phyloP scores from a whole-genome alignment of 345 rosid genomes.

The Cochlearia excelsa region DNA sequence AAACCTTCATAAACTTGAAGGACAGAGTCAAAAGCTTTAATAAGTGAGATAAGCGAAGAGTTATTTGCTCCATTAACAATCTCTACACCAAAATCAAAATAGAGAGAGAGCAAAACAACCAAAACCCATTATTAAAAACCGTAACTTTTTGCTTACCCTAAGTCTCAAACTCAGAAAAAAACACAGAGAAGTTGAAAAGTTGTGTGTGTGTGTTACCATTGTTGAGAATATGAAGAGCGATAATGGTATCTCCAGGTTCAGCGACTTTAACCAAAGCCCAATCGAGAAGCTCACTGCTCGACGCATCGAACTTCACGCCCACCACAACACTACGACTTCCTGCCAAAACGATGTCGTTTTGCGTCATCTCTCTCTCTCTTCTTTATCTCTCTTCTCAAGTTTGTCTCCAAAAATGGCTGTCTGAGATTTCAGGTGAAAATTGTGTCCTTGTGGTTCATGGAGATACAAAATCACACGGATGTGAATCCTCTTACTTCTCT shows the following conservation, averaged over 20 bases:
- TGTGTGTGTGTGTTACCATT: conserved; percentile 38
- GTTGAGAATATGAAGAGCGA: conserved; percentile 81
- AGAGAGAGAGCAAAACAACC: neutral
- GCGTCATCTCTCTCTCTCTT: conserved; percentile 23
- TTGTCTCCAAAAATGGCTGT: conserved; percentile 9
- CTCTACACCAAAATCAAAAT: conserved; percentile 31
- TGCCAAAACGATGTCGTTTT: conserved; percentile 21
- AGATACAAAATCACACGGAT: conserved; percentile 26
- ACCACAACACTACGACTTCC: conserved; percentile 60
- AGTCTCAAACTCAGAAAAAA: neutral
- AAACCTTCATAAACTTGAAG: conserved; percentile 82
- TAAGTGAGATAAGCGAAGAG: conserved; percentile 62
- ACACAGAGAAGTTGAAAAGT: neutral
- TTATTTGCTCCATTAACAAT: conserved; percentile 53
- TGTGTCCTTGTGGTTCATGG: conserved; percentile 20
- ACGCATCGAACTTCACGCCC: conserved; percentile 69
- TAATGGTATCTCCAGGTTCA: conserved; percentile 72
- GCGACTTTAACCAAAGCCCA: conserved; percentile 87
- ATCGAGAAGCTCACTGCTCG: conserved; percentile 70
- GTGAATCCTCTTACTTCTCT: too few species aligned
- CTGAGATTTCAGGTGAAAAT: conserved; percentile 20
- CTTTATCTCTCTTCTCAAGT: neutral
- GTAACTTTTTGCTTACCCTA: neutral
- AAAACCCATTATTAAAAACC: conserved; percentile 11
- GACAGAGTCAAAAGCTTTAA: conserved; percentile 71